Conservation (phyloP, 2,329 filamentous ascomycete genomes). For the Botrytis paeoniae region DNA sequence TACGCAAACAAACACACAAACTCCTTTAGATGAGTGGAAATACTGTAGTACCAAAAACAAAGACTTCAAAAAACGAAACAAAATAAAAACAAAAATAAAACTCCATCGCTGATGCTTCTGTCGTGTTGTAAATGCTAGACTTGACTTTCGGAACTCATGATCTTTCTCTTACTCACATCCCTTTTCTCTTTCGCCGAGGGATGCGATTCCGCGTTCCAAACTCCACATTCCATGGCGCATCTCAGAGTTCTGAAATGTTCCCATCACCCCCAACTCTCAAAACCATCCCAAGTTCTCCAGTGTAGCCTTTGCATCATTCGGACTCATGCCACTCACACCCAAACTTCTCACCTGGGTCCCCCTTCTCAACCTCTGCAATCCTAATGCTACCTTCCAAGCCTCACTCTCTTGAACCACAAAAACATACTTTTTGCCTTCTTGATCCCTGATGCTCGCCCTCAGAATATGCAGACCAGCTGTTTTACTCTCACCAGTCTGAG, state of each 20-base stretch:
- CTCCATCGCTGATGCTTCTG: conserved; percentile 32
- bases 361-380: conserved; percentile 57
- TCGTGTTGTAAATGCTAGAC: conserved; percentile 10
- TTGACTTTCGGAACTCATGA: not conserved
- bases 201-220: not conserved
- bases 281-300: conserved; percentile 56
- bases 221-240: conserved; percentile 20
- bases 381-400: conserved; percentile 64
- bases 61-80: not conserved
- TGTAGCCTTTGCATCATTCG: conserved; percentile 51
- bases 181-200: not conserved
- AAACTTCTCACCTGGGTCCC: conserved; percentile 60
- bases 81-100: conserved; percentile 19
- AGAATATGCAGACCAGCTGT: conserved; percentile 58
- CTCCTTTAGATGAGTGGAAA: conserved; percentile 1
- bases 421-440: conserved; percentile 63
- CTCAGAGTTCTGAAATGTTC: not conserved
- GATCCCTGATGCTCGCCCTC: conserved; percentile 61
- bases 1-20: not conserved
- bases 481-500: conserved; percentile 54
- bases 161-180: not conserved
- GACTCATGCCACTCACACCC: conserved; percentile 55
- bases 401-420: conserved; percentile 64
- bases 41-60: not conserved
- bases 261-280: not conserved